Evolutionary conservation across 352 stramenopile species (phyloP), one percentile per base, ranked within the genome.

Genomic region (Pythium monospermum): DNA sequence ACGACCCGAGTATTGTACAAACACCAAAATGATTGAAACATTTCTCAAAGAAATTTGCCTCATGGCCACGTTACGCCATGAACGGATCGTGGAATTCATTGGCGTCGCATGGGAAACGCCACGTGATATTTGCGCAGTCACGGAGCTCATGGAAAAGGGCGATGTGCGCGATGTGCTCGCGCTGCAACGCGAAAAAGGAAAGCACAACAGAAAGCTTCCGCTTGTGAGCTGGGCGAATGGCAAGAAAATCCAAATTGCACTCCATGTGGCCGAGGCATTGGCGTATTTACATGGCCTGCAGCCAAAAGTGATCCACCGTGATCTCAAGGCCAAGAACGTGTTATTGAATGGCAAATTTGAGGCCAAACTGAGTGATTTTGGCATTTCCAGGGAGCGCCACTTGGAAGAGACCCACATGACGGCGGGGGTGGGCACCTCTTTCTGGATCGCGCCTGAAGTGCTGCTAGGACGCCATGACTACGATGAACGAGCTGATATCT

Each of bases 331-430:
- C 27, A 59, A 53, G 44, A 59, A 59, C 27, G 42, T 59, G 25
- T 43, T 61, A 3, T 35, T 61, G 2, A 56, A 38, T 15, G 38
- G 43, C 15, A 57, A 40, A 6, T 42, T 61, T 36, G 64, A 85
- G 32, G 73, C 76, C 22, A 90, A 90, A 37, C 59, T 90, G n/a
- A 90, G 74, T 32, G 79, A 90, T 62, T 90, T 90, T 59, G 76
- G 76, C 16, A 69, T 85, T 16, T 87, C 73, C 0, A 71, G 76
- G 12, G 73, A 85, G 40, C 71, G 73, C 13, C 66, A 77, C 51
- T 61, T 64, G n/a, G 76, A 80, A 45, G 71, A 85, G 45, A 82
- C 73, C 4, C 71, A 83, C 59, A 84, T 87, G 73, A 87, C 76
- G 2, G 66, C 69, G 4, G 73, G 13, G 25, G 53, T 67, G 3